Percentiles rank a stretch among this genome's conserved stretches.
phyloP scores from a whole-genome alignment of 257 asterid genomes.

The Orobanche coerulescens region DNA sequence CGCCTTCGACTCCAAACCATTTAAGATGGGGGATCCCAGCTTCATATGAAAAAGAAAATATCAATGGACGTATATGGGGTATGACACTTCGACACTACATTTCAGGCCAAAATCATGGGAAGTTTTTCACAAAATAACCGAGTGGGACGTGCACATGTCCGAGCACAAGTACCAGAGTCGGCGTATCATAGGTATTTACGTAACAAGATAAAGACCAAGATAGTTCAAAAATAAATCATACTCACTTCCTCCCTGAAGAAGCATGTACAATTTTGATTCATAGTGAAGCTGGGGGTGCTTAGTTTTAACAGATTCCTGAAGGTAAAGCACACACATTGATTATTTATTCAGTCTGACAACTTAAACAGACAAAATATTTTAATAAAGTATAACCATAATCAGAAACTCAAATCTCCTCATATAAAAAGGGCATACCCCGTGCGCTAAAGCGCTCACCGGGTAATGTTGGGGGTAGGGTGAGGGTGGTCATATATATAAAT shows the following conservation, averaged over 20 bases:
- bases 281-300: slow-evolving; percentile 97
- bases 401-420: not conserved
- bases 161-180: too few species aligned
- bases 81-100: too few species aligned
- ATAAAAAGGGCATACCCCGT: too few species aligned
- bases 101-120: too few species aligned
- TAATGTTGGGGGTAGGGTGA: too few species aligned
- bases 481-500: too few species aligned
- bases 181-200: not conserved
- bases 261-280: slow-evolving; percentile 90
- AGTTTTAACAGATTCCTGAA: slow-evolving; percentile 84
- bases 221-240: slow-evolving; percentile 8
- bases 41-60: slow-evolving; percentile 28
- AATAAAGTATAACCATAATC: not conserved
- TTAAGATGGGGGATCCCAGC: slow-evolving; percentile 96
- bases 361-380: not conserved
- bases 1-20: slow-evolving; percentile 98
- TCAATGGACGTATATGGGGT: slow-evolving; percentile 8
- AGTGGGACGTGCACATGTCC: too few species aligned
- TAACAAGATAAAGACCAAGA: not conserved
- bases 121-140: too few species aligned
- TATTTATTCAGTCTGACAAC: too few species aligned
- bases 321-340: not conserved
- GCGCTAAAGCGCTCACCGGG: too few species aligned
- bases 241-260: slow-evolving; percentile 99